A percentile compares a stretch with the other conserved stretches of the same genome.
Evolutionary conservation across 2,329 filamentous ascomycete genomes (phyloP).

Genomic region (Aspergillus fructus): DNA sequence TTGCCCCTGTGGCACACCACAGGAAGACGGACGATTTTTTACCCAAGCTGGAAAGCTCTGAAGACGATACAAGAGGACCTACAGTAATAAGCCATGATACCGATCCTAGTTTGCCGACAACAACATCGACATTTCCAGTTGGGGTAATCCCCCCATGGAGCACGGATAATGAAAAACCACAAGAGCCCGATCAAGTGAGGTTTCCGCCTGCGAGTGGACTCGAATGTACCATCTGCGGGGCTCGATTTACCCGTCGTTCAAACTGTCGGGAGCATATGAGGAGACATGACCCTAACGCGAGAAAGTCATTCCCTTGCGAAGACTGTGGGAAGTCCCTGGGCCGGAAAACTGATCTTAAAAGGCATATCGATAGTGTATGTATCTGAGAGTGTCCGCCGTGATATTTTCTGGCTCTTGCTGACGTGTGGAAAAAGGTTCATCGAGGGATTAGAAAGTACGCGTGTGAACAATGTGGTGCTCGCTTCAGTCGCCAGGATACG

Average conservation of each 20-base stretch:
- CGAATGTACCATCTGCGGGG: slow-evolving; percentile 73
- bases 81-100: slow-evolving; percentile 1
- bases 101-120: not conserved
- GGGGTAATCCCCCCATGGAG: slow-evolving; percentile 15
- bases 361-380: slow-evolving; percentile 56
- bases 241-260: slow-evolving; percentile 78
- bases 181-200: slow-evolving; percentile 16
- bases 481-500: slow-evolving; percentile 79
- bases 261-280: slow-evolving; percentile 86
- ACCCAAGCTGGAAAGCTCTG: not conserved
- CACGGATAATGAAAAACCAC: not conserved
- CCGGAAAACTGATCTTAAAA: slow-evolving; percentile 72
- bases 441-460: slow-evolving; percentile 68
- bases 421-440: slow-evolving; percentile 63
- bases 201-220: slow-evolving; percentile 58
- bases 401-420: slow-evolving; percentile 30
- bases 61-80: not conserved
- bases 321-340: slow-evolving; percentile 76
- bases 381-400: not conserved
- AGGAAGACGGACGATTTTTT: not conserved
- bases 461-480: slow-evolving; percentile 68
- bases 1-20: slow-evolving; percentile 9
- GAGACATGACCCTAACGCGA: slow-evolving; percentile 72
- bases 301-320: slow-evolving; percentile 69
- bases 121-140: slow-evolving; percentile 1